These are phyloP conservation scores for Amanita muscaria DNA, from an alignment of 768 basidiomycete genomes.

Conservation along the genomic window DNA sequence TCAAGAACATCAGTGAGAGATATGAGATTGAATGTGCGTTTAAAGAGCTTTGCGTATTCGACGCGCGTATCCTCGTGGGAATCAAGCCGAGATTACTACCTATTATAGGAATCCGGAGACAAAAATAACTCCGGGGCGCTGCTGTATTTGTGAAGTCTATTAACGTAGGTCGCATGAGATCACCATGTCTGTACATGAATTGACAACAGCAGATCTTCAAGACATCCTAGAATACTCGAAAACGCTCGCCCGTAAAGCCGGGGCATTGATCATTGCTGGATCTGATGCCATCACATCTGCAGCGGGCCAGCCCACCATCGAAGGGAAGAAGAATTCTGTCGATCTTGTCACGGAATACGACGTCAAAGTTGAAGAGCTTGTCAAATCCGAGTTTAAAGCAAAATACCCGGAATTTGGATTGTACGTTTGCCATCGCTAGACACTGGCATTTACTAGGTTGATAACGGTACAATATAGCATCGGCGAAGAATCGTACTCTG, in stretches of 20 bases:
- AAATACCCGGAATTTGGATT: constrained; percentile 75
- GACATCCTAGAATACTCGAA: constrained; percentile 61
- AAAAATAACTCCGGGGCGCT: no score
- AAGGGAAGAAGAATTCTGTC: constrained; percentile 89
- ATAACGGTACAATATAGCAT: constrained; percentile 42
- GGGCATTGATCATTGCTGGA: constrained; percentile 67
- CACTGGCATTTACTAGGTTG: not conserved
- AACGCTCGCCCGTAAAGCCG: constrained; percentile 66
- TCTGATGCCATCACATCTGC: constrained; percentile 60
- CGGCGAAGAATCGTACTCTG: constrained; percentile 88
- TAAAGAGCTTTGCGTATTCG: constrained; percentile 24
- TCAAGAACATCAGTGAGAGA: constrained; percentile 66
- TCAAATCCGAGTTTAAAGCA: constrained; percentile 54
- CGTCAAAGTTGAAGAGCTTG: constrained; percentile 80
- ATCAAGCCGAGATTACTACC: constrained; percentile 5
- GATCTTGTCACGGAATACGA: constrained; percentile 96
- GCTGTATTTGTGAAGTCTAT: no score
- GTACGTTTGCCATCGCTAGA: constrained; percentile 36
- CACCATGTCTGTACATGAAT: constrained; percentile 26
- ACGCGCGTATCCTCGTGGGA: constrained; percentile 45
- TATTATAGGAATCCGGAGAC: not conserved
- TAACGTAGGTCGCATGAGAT: no score
- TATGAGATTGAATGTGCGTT: constrained; percentile 11
- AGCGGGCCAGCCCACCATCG: constrained; percentile 40
- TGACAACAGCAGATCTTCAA: constrained; percentile 43